Evolutionary conservation across 1,284 basidiomycete species (phyloP).

Genomic region (Rhodotorula sp.): DNA sequence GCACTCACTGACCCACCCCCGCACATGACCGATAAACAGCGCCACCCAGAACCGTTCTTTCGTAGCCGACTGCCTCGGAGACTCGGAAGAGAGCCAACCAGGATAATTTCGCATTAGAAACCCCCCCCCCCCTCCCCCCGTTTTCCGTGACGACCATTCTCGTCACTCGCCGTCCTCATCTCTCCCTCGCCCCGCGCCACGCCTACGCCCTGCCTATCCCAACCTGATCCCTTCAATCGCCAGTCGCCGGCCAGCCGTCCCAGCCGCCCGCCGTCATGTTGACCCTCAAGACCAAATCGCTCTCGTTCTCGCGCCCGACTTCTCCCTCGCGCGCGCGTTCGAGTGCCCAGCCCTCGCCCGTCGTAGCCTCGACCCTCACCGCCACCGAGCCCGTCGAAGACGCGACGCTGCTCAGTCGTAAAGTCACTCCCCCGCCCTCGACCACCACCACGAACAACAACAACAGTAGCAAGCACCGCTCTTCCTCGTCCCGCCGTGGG

Average conservation of each 20-base stretch:
- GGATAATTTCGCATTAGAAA: not conserved
- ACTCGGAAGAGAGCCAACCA: not conserved
- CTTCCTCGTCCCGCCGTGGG: conserved; percentile 11
- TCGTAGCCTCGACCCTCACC: not conserved
- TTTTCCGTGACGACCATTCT: not conserved
- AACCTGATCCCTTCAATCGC: too few species aligned
- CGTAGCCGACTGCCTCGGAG: conserved; percentile 7
- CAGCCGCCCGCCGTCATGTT: conserved; percentile 11
- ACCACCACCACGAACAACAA: not conserved
- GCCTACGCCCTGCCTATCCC: not conserved
- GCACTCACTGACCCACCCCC: not conserved
- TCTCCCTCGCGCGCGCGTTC: conserved; percentile 19
- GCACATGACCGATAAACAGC: not conserved
- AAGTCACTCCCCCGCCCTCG: not conserved
- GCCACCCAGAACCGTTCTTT: not conserved
- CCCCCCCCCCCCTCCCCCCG: not conserved
- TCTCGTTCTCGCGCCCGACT: conserved; percentile 25
- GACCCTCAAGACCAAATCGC: conserved; percentile 20
- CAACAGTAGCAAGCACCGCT: too few species aligned
- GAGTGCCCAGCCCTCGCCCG: not conserved
- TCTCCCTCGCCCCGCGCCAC: not conserved
- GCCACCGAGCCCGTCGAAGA: not conserved
- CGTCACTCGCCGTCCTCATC: not conserved
- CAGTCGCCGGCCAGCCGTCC: too few species aligned
- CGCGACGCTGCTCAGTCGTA: not conserved